A percentile compares a stretch with the other conserved stretches of the same genome.
Conservation (phyloP, 345 rosid genomes). For the Abelmoschus esculentus region DNA sequence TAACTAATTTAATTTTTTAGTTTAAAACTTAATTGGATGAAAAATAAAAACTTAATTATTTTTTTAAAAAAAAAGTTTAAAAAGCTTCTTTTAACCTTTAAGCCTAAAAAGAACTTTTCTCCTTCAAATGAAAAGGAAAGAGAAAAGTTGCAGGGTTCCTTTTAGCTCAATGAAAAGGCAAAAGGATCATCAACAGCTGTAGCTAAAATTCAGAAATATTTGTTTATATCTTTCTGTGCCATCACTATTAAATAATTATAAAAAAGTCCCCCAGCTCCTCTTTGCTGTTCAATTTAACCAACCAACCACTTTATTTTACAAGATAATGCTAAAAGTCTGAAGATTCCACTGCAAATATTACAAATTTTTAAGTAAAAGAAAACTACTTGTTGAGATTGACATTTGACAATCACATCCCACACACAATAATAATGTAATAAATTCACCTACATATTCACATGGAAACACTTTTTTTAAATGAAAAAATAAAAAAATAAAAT, state of each 20-base stretch:
- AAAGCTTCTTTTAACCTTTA: no score
- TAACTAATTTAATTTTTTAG: no score
- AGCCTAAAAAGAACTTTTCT: no score
- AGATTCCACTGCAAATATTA: constrained; percentile 22
- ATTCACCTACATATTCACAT: constrained; percentile 29
- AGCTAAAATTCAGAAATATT: constrained; percentile 24
- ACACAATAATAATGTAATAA: constrained; percentile 31
- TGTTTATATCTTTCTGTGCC: constrained; percentile 38
- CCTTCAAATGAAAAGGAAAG: no score
- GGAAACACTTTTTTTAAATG: not conserved
- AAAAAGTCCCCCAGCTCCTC: not conserved
- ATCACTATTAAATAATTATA: constrained; percentile 14
- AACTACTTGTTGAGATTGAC: constrained; percentile 45
- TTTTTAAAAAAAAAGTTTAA: no score
- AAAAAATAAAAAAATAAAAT: not conserved
- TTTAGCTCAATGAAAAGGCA: constrained; percentile 36
- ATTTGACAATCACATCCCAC: constrained; percentile 62
- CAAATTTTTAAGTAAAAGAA: constrained; percentile 5
- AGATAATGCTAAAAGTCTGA: constrained; percentile 4
- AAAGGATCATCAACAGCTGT: constrained; percentile 27
- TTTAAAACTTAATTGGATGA: no score
- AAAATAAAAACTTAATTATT: no score
- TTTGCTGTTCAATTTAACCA: not conserved
- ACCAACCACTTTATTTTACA: not conserved
- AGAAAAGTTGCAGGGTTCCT: constrained; percentile 13